phyloP scores from a whole-genome alignment of 331 rosid species.

The Rosa hybrid region DNA sequence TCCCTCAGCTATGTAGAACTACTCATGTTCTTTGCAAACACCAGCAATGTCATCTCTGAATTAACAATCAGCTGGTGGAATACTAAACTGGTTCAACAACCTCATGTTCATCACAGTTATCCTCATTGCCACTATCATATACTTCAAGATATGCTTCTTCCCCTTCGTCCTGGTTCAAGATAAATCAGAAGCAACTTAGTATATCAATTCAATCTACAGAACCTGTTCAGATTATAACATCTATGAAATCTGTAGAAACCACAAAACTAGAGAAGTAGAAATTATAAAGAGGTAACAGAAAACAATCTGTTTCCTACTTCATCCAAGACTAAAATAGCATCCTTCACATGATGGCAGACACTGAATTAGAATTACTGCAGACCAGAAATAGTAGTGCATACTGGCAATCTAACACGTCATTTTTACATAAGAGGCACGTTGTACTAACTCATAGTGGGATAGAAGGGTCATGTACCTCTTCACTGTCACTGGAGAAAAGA shows the following conservation, averaged over 20 bases:
- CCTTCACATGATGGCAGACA: neutral
- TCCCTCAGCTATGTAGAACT: neutral
- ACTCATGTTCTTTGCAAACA: neutral
- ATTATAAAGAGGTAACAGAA: neutral
- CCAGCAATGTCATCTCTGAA: conserved; percentile 4
- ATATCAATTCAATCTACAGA: neutral
- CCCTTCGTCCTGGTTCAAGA: conserved; percentile 40
- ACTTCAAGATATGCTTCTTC: conserved; percentile 34
- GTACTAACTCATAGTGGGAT: conserved; percentile 10
- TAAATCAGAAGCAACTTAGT: conserved; percentile 10
- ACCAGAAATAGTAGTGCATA: neutral
- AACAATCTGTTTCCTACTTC: neutral
- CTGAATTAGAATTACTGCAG: neutral
- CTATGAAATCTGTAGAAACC: neutral
- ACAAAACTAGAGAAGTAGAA: neutral
- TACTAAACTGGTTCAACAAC: conserved; percentile 20
- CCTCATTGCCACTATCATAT: conserved; percentile 33
- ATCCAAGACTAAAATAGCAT: neutral
- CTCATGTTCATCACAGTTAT: conserved; percentile 30
- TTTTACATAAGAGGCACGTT: conserved; percentile 8
- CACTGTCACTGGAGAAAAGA: conserved; percentile 41
- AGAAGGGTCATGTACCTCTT: conserved; percentile 39
- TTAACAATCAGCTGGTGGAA: conserved; percentile 21
- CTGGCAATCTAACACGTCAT: neutral
- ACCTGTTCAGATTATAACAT: neutral